Conservation (phyloP, 129 eudicot species). For the Erigeron canadensis region DNA sequence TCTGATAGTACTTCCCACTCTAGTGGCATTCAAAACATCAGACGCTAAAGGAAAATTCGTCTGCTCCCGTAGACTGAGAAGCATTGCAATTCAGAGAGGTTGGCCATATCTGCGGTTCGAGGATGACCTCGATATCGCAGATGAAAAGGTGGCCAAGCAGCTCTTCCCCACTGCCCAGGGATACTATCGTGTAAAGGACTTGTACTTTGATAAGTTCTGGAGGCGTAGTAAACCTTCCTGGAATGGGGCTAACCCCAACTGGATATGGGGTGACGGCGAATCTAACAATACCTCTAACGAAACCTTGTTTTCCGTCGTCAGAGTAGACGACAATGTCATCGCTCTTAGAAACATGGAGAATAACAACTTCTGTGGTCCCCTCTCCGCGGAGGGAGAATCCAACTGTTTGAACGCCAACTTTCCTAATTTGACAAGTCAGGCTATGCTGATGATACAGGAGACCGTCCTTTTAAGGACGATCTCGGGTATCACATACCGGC, state of each 20-base stretch:
- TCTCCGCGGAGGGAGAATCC: neutral
- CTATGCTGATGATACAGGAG: constrained; percentile 3
- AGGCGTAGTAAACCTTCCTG: neutral
- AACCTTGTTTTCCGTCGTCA: constrained; percentile 14
- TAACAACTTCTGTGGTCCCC: neutral
- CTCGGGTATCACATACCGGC: constrained; percentile 17
- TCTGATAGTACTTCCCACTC: constrained; percentile 1
- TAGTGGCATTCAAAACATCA: constrained; percentile 6
- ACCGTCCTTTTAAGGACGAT: neutral
- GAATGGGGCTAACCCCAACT: neutral
- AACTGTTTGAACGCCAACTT: neutral
- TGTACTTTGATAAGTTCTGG: constrained; percentile 13
- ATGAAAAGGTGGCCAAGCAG: neutral
- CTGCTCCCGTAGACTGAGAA: neutral
- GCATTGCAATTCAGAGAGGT: neutral
- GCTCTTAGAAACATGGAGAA: constrained; percentile 10
- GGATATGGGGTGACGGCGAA: constrained; percentile 21
- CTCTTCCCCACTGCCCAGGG: constrained; percentile 11
- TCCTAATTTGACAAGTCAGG: neutral
- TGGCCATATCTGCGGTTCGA: neutral
- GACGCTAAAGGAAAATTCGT: neutral
- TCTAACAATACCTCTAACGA: neutral
- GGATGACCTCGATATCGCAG: neutral
- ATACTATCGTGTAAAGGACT: constrained; percentile 5
- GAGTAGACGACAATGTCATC: neutral